phyloP scores from a whole-genome alignment of 2,329 filamentous ascomycete genomes.

The Nothophoma quercina region DNA sequence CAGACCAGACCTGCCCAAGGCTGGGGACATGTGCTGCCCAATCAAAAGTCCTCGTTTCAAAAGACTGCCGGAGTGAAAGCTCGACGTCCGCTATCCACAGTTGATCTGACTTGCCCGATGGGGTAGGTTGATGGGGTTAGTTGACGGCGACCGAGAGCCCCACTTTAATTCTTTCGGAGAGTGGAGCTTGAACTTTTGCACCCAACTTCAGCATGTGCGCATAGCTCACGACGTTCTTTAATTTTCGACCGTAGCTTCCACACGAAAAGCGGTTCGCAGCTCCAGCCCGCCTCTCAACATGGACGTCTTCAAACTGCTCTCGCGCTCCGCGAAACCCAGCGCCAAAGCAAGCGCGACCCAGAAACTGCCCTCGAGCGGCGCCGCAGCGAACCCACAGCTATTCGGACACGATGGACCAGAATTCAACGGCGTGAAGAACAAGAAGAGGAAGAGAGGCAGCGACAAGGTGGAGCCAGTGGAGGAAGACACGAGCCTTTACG shows the following conservation, averaged over 20 bases:
- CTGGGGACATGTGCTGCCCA: not conserved
- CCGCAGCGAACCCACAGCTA: conserved; percentile 71
- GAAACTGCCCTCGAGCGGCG: conserved; percentile 70
- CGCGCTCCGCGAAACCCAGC: conserved; percentile 69
- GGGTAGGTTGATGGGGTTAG: not conserved
- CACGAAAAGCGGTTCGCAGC: too few species aligned
- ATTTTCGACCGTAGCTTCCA: not conserved
- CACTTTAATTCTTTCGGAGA: conserved; percentile 27
- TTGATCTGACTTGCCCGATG: not conserved
- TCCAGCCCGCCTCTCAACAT: conserved; percentile 58
- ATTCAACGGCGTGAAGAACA: conserved; percentile 25
- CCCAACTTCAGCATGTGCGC: conserved; percentile 1
- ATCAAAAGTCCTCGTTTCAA: not conserved
- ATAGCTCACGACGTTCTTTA: not conserved
- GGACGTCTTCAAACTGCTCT: conserved; percentile 78
- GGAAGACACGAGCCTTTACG: conserved; percentile 28
- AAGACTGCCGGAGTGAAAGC: not conserved
- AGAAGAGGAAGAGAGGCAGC: conserved; percentile 54
- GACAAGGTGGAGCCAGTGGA: conserved; percentile 18
- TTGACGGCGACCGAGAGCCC: too few species aligned
- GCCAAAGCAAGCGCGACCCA: conserved; percentile 48
- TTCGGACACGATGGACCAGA: conserved; percentile 57
- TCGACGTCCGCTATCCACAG: not conserved
- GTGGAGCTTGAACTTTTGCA: conserved; percentile 27
- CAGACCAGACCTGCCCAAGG: too few species aligned